Evolutionary conservation across 1,139 yeast genomes (phyloP), one percentile per base, ranked within the genome.

Genomic region (Yamadazyma dushanensis): DNA sequence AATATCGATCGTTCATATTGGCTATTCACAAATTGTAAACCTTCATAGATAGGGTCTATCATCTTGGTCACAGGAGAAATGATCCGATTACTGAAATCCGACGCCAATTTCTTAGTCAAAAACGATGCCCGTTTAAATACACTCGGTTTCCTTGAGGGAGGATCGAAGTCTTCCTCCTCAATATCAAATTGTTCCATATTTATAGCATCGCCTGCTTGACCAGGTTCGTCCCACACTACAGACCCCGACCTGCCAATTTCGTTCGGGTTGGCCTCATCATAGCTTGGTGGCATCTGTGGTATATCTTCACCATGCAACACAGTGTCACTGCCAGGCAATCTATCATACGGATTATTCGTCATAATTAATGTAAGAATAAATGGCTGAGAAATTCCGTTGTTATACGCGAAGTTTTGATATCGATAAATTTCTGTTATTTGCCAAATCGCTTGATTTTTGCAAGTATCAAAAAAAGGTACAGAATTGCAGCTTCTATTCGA

Each of bases 11-110:
- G 61, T 47, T 89, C 96, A 38, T 79, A 66, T 31, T 70, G 69
- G 30, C 62, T 50, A 38, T 63, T 63, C 24, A 74, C 41, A 36
- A 58, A 68, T 33, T 61, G 60, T 54, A 79, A 78, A 1, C 78
- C 68, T 48, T 78, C 83, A 29, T 78, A 81, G 8, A 85, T 72
- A 0, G 95, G 94, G 49, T 83, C 92, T 27, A 83, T 61, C 15
- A 80, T 70, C 34, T 64, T 69, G 20, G 74, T 60, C 4, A 82
- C 73, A 1, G 88, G 88, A 23, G 61, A 54, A 18, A 78, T 66
- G 10, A 83, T 58, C 23, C 66, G 56, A 29, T 58, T 54, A 41
- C 63, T 73, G 51, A 80, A 60, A 37, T 66, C 65, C 42, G 39
- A 56, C 17, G 68, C 66, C 31, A 65, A 42, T 32, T 56, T 61